phyloP scores from a whole-genome alignment of 805 yeast species.

The Saitoella complicata region DNA sequence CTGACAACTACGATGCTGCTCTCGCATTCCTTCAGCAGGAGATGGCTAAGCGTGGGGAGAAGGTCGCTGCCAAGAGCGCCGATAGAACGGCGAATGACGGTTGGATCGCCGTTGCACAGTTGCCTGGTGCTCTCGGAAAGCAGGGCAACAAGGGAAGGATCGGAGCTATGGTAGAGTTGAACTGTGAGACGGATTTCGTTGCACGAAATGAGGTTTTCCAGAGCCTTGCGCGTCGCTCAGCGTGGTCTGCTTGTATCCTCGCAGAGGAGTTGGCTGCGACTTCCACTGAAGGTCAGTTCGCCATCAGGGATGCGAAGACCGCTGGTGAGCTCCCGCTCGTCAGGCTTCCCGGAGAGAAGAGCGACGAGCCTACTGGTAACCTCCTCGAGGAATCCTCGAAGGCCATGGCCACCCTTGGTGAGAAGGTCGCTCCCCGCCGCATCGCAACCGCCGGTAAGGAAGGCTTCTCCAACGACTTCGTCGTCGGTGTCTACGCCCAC shows the following conservation, averaged over 20 bases:
- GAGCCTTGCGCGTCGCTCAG: not conserved
- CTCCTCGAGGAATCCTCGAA: too few species aligned
- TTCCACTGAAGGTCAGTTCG: too few species aligned
- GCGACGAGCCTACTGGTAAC: too few species aligned
- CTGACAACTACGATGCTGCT: slow-evolving; percentile 14
- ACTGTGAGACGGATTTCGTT: slow-evolving; percentile 3
- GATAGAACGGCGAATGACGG: not conserved
- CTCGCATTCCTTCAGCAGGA: not conserved
- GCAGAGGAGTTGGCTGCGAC: too few species aligned
- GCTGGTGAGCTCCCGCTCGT: too few species aligned
- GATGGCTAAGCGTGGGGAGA: not conserved
- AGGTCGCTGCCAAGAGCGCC: not conserved
- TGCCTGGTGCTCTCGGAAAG: not conserved
- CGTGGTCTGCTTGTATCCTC: not conserved
- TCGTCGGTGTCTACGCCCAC: too few species aligned
- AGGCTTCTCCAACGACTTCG: too few species aligned
- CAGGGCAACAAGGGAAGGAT: not conserved
- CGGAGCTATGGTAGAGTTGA: not conserved
- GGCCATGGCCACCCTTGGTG: too few species aligned
- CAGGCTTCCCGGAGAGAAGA: too few species aligned
- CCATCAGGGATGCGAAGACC: too few species aligned
- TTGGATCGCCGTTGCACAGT: not conserved
- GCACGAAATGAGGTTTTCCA: slow-evolving; percentile 1
- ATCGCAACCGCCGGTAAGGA: too few species aligned
- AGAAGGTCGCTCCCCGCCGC: too few species aligned